These are phyloP conservation scores for Phaeosphaeriaceae sp. DNA, from an alignment of 2,329 filamentous ascomycete species.

Conservation along the genomic window DNA sequence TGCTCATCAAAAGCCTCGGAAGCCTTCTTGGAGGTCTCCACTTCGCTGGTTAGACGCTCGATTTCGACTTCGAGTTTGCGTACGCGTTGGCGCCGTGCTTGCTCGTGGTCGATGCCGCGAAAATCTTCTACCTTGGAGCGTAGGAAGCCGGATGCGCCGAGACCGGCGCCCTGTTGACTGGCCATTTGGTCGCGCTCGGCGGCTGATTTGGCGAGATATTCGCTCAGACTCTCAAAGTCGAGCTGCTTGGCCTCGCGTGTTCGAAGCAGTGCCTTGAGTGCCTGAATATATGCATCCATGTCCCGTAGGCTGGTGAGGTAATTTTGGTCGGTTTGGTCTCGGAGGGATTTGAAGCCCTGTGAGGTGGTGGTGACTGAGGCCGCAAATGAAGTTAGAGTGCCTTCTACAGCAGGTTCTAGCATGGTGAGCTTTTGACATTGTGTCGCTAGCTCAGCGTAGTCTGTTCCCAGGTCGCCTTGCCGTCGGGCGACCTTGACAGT, in stretches of 20 bases:
- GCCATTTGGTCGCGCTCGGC: slow-evolving; percentile 82
- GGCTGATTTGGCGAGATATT: slow-evolving; percentile 92
- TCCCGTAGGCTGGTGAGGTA: slow-evolving; percentile 92
- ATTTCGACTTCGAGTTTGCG: slow-evolving; percentile 92
- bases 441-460: slow-evolving; percentile 87
- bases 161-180: slow-evolving; percentile 67
- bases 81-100: slow-evolving; percentile 82
- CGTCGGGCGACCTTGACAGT: slow-evolving; percentile 86
- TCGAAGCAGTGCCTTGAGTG: slow-evolving; percentile 86
- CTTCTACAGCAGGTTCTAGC: slow-evolving; percentile 86
- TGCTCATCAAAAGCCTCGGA: slow-evolving; percentile 96
- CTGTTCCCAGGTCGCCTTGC: slow-evolving; percentile 83
- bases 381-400: slow-evolving; percentile 83
- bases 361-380: slow-evolving; percentile 84
- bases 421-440: slow-evolving; percentile 94
- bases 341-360: slow-evolving; percentile 76
- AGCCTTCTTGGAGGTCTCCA: slow-evolving; percentile 83
- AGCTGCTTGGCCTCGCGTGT: slow-evolving; percentile 97
- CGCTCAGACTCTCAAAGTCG: slow-evolving; percentile 93
- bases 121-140: slow-evolving; percentile 96
- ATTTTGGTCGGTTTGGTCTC: slow-evolving; percentile 92
- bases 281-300: slow-evolving; percentile 93
- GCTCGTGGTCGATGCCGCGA: slow-evolving; percentile 94
- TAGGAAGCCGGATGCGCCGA: slow-evolving; percentile 84
- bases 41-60: slow-evolving; percentile 83